phyloP scores from a whole-genome alignment of 2,329 filamentous ascomycete genomes.

The Cucurbitaria berberidis region DNA sequence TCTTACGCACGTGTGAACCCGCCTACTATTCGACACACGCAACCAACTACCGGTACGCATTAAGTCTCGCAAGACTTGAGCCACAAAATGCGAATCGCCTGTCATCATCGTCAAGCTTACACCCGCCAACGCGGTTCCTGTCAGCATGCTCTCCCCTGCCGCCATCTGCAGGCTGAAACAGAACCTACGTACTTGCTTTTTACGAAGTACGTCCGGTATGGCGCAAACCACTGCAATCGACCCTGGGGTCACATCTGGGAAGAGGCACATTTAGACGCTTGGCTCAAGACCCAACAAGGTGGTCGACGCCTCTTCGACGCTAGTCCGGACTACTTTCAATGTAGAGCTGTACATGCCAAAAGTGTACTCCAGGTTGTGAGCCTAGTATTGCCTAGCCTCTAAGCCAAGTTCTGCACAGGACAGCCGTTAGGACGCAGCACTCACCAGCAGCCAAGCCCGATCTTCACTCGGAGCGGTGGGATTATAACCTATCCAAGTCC shows the following conservation, averaged over 20 bases:
- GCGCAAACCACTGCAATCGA: slow-evolving; percentile 17
- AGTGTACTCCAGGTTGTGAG: slow-evolving; percentile 22
- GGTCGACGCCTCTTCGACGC: slow-evolving; percentile 11
- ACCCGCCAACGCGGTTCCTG: slow-evolving; percentile 17
- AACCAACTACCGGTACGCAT: slow-evolving; percentile 29
- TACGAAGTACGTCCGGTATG: slow-evolving; percentile 24
- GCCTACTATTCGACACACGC: slow-evolving; percentile 14
- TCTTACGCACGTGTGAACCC: slow-evolving; percentile 1
- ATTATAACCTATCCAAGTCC: slow-evolving; percentile 36
- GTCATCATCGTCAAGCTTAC: slow-evolving; percentile 16
- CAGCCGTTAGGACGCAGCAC: slow-evolving; percentile 30
- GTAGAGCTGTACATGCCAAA: slow-evolving; percentile 22
- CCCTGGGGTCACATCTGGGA: slow-evolving; percentile 19
- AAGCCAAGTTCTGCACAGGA: slow-evolving; percentile 34
- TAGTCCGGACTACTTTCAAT: slow-evolving; percentile 26
- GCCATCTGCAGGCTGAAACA: slow-evolving; percentile 34
- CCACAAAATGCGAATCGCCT: slow-evolving; percentile 23
- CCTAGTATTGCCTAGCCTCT: slow-evolving; percentile 24
- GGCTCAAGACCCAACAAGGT: slow-evolving; percentile 17
- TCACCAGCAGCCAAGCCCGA: slow-evolving; percentile 27
- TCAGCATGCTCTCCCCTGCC: slow-evolving; percentile 42
- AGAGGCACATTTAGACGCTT: slow-evolving; percentile 20
- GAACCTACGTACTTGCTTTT: slow-evolving; percentile 30
- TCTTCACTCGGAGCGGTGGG: slow-evolving; percentile 15
- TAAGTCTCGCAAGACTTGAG: slow-evolving; percentile 29